phyloP scores from a whole-genome alignment of 371 early-diverging fungal genomes.

The Mucor mucedo region DNA sequence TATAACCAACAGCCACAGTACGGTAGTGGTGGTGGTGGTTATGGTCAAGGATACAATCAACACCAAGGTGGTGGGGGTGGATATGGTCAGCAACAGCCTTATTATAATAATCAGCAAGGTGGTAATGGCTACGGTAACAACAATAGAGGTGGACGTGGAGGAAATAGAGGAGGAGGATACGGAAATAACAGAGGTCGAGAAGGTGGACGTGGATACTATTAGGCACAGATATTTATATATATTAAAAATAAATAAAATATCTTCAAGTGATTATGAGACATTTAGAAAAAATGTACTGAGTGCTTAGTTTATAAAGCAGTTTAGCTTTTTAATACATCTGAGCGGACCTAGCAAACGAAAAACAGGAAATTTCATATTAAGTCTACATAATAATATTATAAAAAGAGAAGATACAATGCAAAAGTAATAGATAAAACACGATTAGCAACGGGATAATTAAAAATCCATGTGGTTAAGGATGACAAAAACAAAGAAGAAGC shows the following conservation, averaged over 20 bases:
- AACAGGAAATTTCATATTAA: no score
- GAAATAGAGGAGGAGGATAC: conserved; percentile 24
- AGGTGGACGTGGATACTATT: conserved; percentile 12
- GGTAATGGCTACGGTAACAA: conserved; percentile 28
- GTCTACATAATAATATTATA: no score
- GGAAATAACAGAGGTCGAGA: conserved; percentile 28
- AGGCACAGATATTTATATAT: neutral
- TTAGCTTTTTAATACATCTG: no score
- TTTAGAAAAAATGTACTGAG: no score
- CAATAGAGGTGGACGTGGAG: conserved; percentile 26
- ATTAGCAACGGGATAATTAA: no score
- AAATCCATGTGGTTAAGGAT: no score
- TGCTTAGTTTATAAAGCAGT: no score
- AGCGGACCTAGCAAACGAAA: no score
- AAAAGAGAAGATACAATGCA: no score
- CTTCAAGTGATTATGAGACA: neutral
- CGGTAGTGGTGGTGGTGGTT: conserved; percentile 29
- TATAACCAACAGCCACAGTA: conserved; percentile 11
- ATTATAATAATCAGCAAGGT: conserved; percentile 23
- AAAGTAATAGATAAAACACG: no score
- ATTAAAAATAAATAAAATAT: neutral
- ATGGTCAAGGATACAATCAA: conserved; percentile 23
- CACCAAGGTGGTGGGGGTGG: conserved; percentile 20
- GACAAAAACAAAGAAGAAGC: no score
- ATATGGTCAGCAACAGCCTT: conserved; percentile 5